Base-by-base conservation (phyloP, 2,329 filamentous ascomycete species). In the Escovopsis weberi region DNA sequence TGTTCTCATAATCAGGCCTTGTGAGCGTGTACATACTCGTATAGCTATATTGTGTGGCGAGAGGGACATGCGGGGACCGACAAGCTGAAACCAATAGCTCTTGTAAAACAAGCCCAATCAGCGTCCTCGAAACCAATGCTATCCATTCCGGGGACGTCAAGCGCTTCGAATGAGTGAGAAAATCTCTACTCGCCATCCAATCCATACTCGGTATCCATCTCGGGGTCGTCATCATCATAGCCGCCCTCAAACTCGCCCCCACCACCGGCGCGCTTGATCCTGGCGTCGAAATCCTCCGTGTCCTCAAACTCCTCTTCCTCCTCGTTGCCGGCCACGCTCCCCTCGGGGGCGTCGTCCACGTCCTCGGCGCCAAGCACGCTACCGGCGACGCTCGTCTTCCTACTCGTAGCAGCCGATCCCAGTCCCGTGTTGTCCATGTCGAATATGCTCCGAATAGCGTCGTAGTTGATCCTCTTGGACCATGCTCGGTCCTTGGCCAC, bases 391-490 rank as follows among this genome's bases (percentile, higher is more conserved):
- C 61, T 64, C 18, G 57, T 66, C 55, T 56, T 65, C 40, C 64
- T 63, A 44, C 69, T 74, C 33, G 66, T 71, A 0, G 66, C 65
- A 11, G 66, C 67, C 23, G 70, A 74, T 0, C 71, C 72, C 0
- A 69, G 65, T 0, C 67, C 68, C 2, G 55, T 59, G 48, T 65
- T 62, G 19, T 61, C 58, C 50, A 63, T 58, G 50, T 72, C 68
- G 47, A 80, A 79, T 23, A 80, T 67, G 45, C 66, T 70, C 37
- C 68, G 64, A 48, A 81, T 72, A 33, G 71, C 73, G 42, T 75
- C 72, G 58, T 85, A 86, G 51, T 86, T 85, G 55, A 87, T 82
- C 54, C 83, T 80, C 59, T 79, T 82, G 48, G 78, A 84, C 61
- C 78, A 82, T 0, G 73, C 74, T 38, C 80, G 69, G 43, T 76